Percentiles rank a stretch among this genome's conserved stretches.
Conservation (phyloP, 2,329 filamentous ascomycete species). For the Ophiocordyceps camponoti-saundersi region DNA sequence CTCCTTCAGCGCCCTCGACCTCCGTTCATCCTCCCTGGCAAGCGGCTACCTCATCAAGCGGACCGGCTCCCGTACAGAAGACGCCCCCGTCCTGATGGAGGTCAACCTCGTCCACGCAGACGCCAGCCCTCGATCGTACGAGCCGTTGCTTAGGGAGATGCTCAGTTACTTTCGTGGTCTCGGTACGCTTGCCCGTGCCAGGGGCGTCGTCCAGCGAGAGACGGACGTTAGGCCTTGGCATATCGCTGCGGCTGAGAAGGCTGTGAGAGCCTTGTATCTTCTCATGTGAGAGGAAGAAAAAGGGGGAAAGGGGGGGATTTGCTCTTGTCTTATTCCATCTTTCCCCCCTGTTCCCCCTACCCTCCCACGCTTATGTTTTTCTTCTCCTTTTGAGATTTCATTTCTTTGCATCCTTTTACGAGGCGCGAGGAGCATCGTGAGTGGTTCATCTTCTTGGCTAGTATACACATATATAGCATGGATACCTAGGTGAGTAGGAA, state of each 20-base stretch:
- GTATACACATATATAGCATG: no score
- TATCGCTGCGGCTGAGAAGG: conserved; percentile 54
- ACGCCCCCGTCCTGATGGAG: conserved; percentile 43
- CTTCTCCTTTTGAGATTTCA: neutral
- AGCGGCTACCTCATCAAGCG: conserved; percentile 52
- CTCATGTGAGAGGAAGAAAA: conserved; percentile 31
- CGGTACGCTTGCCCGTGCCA: conserved; percentile 49
- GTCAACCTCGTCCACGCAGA: conserved; percentile 46
- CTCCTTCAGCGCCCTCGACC: conserved; percentile 34
- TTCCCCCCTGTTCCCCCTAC: neutral
- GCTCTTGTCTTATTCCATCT: neutral
- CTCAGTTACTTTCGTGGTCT: conserved; percentile 51
- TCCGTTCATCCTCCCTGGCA: conserved; percentile 39
- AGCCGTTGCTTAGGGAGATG: conserved; percentile 53
- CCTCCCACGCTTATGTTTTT: neutral
- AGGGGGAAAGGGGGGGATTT: neutral
- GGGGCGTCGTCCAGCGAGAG: conserved; percentile 42
- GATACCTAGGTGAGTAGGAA: no score
- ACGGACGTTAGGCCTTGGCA: conserved; percentile 61
- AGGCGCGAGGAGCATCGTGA: no score
- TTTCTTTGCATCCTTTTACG: neutral
- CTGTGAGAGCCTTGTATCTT: conserved; percentile 45
- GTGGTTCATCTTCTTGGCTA: neutral
- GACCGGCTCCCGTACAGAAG: conserved; percentile 35
- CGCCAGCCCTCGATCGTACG: conserved; percentile 33